Percentiles rank a stretch among this genome's conserved stretches.
Evolutionary conservation across 2,329 filamentous ascomycete genomes (phyloP).

Genomic region (Pestalotiopsis sp.): DNA sequence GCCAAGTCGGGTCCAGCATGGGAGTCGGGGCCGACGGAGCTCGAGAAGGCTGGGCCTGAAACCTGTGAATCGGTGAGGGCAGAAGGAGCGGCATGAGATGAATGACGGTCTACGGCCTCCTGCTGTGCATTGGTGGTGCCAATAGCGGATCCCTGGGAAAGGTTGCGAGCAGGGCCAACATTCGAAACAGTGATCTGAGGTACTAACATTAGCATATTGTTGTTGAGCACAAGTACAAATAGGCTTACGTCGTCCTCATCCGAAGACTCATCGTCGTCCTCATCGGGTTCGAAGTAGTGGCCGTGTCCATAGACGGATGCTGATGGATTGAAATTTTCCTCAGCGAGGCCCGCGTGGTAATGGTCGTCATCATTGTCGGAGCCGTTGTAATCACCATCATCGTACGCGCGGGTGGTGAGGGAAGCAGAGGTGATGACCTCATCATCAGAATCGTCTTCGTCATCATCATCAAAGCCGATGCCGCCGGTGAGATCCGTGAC

Average conservation of each 20-base stretch:
- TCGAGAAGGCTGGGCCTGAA: background rate
- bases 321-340: background rate
- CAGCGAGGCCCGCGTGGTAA: background rate
- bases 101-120: background rate
- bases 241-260: background rate
- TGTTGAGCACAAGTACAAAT: background rate
- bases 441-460: background rate
- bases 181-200: background rate
- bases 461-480: background rate
- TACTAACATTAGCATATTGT: background rate
- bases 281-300: background rate
- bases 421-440: background rate
- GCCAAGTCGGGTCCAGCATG: background rate
- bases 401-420: background rate
- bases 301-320: background rate
- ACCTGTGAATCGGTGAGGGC: background rate
- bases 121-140: background rate
- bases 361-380: constrained; percentile 11
- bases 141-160: background rate
- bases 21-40: no score
- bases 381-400: constrained; percentile 11
- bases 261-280: background rate
- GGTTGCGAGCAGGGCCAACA: background rate
- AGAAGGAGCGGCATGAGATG: background rate
- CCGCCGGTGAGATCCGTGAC: background rate